A percentile compares a stretch with the other conserved stretches of the same genome.
These are phyloP conservation scores for Musa schizocarpa DNA, from an alignment of 176 grass and related monocot genomes.

Conservation along the genomic window DNA sequence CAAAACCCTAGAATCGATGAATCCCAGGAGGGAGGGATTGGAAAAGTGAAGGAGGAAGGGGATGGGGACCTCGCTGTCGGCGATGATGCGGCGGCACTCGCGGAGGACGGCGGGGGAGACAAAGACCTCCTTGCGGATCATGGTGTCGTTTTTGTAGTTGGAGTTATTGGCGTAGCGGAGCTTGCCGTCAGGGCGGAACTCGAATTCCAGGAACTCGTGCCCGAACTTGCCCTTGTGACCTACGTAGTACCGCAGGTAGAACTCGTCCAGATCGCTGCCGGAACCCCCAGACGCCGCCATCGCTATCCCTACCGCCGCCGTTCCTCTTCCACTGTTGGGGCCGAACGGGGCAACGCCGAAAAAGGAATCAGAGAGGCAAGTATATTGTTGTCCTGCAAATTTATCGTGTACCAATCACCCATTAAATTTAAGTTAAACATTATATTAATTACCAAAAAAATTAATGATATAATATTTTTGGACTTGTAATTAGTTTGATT, in stretches of 20 bases:
- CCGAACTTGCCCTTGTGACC: constrained; percentile 98
- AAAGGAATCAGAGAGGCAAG: no score
- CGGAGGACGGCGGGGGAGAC: constrained; percentile 79
- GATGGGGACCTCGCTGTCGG: constrained; percentile 54
- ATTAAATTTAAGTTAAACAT: no score
- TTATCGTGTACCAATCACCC: no score
- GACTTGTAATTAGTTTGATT: no score
- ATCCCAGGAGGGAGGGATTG: no score
- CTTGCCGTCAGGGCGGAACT: constrained; percentile 98
- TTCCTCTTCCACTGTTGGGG: background rate
- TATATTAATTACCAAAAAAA: no score
- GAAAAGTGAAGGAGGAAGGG: no score
- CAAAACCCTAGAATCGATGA: constrained; percentile 29
- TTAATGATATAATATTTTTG: no score
- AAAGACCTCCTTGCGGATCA: constrained; percentile 99
- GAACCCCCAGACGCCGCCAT: constrained; percentile 11
- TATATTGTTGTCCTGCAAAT: no score
- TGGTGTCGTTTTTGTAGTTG: constrained; percentile 99
- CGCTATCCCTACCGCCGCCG: background rate
- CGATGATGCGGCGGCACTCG: constrained; percentile 86
- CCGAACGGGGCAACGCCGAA: background rate
- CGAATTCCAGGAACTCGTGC: constrained; percentile 99
- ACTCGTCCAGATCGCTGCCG: constrained; percentile 33
- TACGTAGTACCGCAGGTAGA: constrained; percentile 98
- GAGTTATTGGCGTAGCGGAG: constrained; percentile 99